Conservation (phyloP, 2,329 filamentous ascomycete genomes). For the Alternaria atra region DNA sequence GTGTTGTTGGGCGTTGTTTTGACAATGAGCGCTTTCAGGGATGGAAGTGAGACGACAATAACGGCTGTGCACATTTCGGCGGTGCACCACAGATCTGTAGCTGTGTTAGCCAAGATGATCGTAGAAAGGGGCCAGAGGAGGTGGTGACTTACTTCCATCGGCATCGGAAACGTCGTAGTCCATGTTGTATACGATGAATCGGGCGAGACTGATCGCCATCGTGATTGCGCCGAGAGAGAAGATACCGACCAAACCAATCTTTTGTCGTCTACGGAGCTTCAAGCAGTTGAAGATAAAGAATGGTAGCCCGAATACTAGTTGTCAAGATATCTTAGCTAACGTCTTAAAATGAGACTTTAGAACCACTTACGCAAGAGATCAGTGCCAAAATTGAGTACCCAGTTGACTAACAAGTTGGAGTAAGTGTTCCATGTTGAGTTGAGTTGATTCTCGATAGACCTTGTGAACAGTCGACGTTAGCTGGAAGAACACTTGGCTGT, state of each 20-base stretch:
- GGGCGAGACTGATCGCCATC: slow-evolving; percentile 31
- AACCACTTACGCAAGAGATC: slow-evolving; percentile 28
- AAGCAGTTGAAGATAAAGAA: slow-evolving; percentile 35
- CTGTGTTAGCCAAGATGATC: not conserved
- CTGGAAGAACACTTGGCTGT: not conserved
- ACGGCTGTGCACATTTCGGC: slow-evolving; percentile 35
- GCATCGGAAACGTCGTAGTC: slow-evolving; percentile 29
- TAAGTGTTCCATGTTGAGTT: slow-evolving; percentile 32
- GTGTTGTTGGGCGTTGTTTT: slow-evolving; percentile 11
- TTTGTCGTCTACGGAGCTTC: slow-evolving; percentile 34
- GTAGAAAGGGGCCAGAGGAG: not conserved
- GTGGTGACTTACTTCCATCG: slow-evolving; percentile 25
- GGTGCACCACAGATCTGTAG: slow-evolving; percentile 32
- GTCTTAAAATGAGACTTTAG: accelerated
- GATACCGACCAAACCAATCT: slow-evolving; percentile 32
- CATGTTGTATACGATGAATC: slow-evolving; percentile 31
- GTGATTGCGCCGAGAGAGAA: slow-evolving; percentile 34
- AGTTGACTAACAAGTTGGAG: slow-evolving; percentile 20
- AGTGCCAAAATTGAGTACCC: slow-evolving; percentile 29
- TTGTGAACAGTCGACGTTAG: not conserved
- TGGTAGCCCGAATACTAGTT: slow-evolving; percentile 30
- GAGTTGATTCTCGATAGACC: slow-evolving; percentile 30
- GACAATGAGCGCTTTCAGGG: slow-evolving; percentile 28
- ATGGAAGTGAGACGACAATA: slow-evolving; percentile 32
- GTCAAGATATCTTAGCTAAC: not conserved